These are phyloP conservation scores for Fusarium sp. DNA, from an alignment of 2,329 filamentous ascomycete species.

Conservation along the genomic window DNA sequence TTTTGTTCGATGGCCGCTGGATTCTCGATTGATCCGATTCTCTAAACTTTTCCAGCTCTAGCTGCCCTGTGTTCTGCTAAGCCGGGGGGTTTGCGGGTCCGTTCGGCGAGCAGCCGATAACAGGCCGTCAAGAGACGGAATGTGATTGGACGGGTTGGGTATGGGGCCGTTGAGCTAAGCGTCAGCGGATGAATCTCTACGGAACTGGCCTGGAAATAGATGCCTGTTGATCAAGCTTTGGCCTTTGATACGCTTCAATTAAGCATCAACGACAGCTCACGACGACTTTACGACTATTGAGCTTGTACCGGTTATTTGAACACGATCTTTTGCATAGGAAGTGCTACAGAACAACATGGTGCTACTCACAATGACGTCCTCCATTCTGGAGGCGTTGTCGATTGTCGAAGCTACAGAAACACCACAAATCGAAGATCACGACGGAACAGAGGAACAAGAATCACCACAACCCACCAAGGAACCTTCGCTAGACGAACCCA, in stretches of 20 bases:
- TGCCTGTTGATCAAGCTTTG: conserved; percentile 8
- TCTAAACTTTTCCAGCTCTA: conserved; percentile 44
- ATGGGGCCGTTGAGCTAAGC: conserved; percentile 17
- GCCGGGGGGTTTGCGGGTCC: conserved; percentile 32
- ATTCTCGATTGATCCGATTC: conserved; percentile 36
- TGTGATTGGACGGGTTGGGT: conserved; percentile 14
- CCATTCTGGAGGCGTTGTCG: conserved; percentile 71
- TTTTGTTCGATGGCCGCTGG: conserved; percentile 30
- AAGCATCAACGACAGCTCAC: not conserved
- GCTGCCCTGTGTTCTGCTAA: conserved; percentile 35
- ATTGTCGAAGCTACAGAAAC: conserved; percentile 39
- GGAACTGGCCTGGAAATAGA: conserved; percentile 14
- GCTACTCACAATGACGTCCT: conserved; percentile 77
- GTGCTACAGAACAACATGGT: conserved; percentile 65
- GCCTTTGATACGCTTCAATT: not conserved
- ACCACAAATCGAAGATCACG: conserved; percentile 8
- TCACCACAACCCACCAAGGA: conserved; percentile 53
- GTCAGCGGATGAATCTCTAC: conserved; percentile 31
- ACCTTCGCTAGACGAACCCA: conserved; percentile 60
- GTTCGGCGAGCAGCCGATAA: conserved; percentile 30
- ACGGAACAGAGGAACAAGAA: conserved; percentile 30
- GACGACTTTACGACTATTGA: not conserved
- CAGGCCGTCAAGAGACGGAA: not conserved
- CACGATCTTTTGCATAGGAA: accelerated
- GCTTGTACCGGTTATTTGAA: no score